Evolutionary conservation across 2,329 filamentous ascomycete species (phyloP).

Genomic region (Aquanectria penicillioides): DNA sequence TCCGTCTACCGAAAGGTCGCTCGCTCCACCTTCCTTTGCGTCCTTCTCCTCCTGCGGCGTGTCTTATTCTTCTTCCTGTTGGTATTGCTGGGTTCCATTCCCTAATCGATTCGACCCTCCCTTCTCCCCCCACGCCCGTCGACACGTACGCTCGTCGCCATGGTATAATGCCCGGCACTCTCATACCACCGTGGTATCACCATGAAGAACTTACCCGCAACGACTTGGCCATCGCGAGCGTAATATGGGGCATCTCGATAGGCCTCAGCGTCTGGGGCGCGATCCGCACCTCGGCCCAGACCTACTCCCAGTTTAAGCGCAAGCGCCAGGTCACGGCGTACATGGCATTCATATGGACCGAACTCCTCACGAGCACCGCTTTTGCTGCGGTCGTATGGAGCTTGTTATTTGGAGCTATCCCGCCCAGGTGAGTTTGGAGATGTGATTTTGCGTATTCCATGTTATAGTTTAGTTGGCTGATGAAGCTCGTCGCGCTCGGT

Average conservation of each 20-base stretch:
- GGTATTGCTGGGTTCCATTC: too few species aligned
- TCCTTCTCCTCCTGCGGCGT: background rate
- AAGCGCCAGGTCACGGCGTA: conserved; percentile 49
- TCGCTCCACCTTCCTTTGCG: background rate
- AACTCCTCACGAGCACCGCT: conserved; percentile 46
- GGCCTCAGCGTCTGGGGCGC: conserved; percentile 48
- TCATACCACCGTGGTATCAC: conserved; percentile 40
- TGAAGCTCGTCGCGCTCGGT: too few species aligned
- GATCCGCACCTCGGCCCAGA: conserved; percentile 49
- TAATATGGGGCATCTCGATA: conserved; percentile 51
- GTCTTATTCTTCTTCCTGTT: background rate
- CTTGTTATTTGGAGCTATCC: conserved; percentile 46
- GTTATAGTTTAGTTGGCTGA: too few species aligned
- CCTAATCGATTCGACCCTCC: background rate
- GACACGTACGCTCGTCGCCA: conserved; percentile 7
- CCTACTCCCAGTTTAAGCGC: conserved; percentile 43
- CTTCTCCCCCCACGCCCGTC: background rate
- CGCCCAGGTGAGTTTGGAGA: conserved; percentile 36
- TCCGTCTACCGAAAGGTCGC: background rate
- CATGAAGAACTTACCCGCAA: conserved; percentile 29
- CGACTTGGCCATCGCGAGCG: conserved; percentile 48
- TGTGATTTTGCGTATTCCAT: too few species aligned
- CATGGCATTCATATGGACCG: conserved; percentile 53
- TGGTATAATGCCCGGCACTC: conserved; percentile 37
- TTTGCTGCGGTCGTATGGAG: conserved; percentile 51